A percentile compares a stretch with the other conserved stretches of the same genome.
Conservation (phyloP, 129 eudicot species). For the Scalesia atractyloides region DNA sequence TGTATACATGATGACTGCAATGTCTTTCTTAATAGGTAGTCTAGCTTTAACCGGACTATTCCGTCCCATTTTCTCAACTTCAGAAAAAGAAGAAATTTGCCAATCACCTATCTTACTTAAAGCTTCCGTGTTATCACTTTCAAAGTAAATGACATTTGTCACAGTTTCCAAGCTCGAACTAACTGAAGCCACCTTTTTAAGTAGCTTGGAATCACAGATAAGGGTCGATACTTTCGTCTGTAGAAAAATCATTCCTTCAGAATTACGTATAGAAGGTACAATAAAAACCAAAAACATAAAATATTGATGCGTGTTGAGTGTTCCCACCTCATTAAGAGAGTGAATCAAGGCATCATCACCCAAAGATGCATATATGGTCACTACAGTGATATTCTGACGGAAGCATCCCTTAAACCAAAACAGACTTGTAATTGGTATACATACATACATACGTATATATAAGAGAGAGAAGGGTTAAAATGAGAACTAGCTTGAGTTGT, state of each 20-base stretch:
- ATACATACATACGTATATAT: neutral
- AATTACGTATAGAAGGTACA: conserved; percentile 5
- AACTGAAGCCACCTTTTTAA: conserved; percentile 75
- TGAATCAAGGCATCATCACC: conserved; percentile 94
- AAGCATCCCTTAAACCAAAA: conserved; percentile 75
- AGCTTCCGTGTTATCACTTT: conserved; percentile 48
- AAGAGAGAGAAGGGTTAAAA: too few relatives aligned
- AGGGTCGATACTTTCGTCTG: conserved; percentile 93
- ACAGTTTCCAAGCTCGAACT: conserved; percentile 67
- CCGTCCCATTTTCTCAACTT: conserved; percentile 79
- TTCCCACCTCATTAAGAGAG: conserved; percentile 87
- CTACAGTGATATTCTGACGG: conserved; percentile 88
- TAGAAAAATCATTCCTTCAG: conserved; percentile 22
- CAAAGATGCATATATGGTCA: conserved; percentile 91
- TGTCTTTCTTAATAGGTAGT: conserved; percentile 73
- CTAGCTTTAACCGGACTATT: conserved; percentile 46
- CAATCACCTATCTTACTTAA: conserved; percentile 41
- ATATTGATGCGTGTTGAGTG: neutral
- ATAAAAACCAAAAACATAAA: conserved; percentile 9
- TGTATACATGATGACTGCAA: conserved; percentile 97
- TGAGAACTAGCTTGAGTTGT: too few relatives aligned
- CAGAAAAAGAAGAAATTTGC: conserved; percentile 60
- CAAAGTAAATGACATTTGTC: conserved; percentile 69
- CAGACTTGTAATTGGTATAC: neutral
- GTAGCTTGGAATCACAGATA: conserved; percentile 80